A percentile compares a stretch with the other conserved stretches of the same genome.
Conservation (phyloP, 768 basidiomycete species). For the Collybiopsis luxurians region DNA sequence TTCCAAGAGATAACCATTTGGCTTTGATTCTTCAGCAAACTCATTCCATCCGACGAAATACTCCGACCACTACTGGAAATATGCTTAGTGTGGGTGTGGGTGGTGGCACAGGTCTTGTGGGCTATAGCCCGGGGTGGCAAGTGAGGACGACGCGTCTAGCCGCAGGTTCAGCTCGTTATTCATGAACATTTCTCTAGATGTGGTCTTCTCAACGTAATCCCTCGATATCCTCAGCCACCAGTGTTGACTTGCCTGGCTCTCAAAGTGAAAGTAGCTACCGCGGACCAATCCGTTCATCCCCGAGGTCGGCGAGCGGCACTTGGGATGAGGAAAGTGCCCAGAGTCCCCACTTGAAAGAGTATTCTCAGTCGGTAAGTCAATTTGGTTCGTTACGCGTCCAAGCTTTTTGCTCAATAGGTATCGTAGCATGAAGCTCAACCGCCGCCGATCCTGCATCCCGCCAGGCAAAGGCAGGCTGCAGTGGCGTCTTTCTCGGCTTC, state of each 20-base stretch:
- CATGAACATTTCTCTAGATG: slow-evolving; percentile 38
- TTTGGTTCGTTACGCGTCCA: background rate
- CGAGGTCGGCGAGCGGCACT: slow-evolving; percentile 49
- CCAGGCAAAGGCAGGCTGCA: slow-evolving; percentile 46
- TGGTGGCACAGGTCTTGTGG: slow-evolving; percentile 45
- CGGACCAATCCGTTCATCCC: slow-evolving; percentile 30
- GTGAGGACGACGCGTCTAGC: slow-evolving; percentile 28
- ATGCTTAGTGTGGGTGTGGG: slow-evolving; percentile 54
- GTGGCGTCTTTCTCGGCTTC: slow-evolving; percentile 34
- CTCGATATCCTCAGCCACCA: slow-evolving; percentile 59
- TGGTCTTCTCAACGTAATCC: slow-evolving; percentile 62
- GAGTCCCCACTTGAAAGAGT: slow-evolving; percentile 50
- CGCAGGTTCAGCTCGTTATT: slow-evolving; percentile 8
- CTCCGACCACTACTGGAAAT: slow-evolving; percentile 37
- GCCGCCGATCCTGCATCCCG: slow-evolving; percentile 40
- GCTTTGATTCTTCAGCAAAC: slow-evolving; percentile 19
- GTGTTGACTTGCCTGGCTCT: slow-evolving; percentile 45
- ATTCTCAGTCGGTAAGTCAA: slow-evolving; percentile 43
- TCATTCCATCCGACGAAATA: slow-evolving; percentile 46
- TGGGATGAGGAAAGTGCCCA: slow-evolving; percentile 56
- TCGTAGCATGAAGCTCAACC: slow-evolving; percentile 40
- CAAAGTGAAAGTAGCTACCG: slow-evolving; percentile 48
- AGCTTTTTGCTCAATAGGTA: background rate
- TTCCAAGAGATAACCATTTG: slow-evolving; percentile 9
- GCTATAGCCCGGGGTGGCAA: slow-evolving; percentile 66